Conservation (phyloP, 2,329 filamentous ascomycete genomes). For the Juglanconis juglandina region DNA sequence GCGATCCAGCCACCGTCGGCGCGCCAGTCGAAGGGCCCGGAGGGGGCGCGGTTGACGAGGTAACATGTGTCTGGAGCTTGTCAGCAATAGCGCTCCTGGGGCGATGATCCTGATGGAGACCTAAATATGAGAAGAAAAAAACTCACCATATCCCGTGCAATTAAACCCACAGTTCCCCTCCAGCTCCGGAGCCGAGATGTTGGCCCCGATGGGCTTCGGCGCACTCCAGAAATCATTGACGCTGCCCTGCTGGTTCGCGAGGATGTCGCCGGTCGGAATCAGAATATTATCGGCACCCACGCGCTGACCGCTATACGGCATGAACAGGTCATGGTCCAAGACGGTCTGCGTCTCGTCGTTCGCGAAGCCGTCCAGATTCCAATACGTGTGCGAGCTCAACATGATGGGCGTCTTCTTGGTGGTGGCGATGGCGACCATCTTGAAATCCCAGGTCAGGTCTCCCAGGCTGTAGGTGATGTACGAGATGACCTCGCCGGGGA, state of each 20-base stretch:
- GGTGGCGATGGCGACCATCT: conserved; percentile 67
- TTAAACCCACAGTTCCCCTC: conserved; percentile 72
- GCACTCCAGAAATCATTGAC: conserved; percentile 80
- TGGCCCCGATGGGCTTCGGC: conserved; percentile 74
- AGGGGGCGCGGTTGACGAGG: conserved; percentile 59
- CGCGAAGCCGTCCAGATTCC: conserved; percentile 77
- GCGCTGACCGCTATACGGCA: conserved; percentile 70
- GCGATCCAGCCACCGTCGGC: conserved; percentile 55
- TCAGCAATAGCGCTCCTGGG: background rate
- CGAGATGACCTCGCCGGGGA: conserved; percentile 72
- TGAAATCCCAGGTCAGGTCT: conserved; percentile 66
- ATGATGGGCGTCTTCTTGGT: conserved; percentile 80
- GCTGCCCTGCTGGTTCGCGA: conserved; percentile 62
- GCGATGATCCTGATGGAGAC: background rate
- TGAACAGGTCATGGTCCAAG: conserved; percentile 68
- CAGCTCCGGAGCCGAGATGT: conserved; percentile 60
- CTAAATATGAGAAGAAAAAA: background rate
- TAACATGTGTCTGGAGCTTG: conserved; percentile 59
- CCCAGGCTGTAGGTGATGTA: conserved; percentile 71
- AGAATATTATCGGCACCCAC: conserved; percentile 67
- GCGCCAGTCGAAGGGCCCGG: conserved; percentile 62
- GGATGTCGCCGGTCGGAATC: conserved; percentile 72
- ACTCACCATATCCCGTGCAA: conserved; percentile 79
- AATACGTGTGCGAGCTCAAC: conserved; percentile 72
- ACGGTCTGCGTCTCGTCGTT: conserved; percentile 65